A percentile compares a stretch with the other conserved stretches of the same genome.
phyloP scores from a whole-genome alignment of 768 basidiomycete species.

The Paxillus involutus region DNA sequence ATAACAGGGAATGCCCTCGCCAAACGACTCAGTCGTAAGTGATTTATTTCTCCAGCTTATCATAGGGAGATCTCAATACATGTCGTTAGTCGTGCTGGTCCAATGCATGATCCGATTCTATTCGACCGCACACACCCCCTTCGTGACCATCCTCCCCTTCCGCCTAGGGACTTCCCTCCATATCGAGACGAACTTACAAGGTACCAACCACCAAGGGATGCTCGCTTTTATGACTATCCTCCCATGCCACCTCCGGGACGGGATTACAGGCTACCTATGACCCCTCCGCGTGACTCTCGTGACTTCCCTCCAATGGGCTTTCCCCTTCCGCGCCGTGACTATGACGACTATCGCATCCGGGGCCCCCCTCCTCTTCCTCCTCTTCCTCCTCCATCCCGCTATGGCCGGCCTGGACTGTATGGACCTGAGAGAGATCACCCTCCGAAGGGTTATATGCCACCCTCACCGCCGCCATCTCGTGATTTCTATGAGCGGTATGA shows the following conservation, averaged over 20 bases:
- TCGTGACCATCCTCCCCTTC: conserved; percentile 50
- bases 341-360: conserved; percentile 67
- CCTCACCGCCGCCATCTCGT: conserved; percentile 38
- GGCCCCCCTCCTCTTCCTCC: conserved; percentile 47
- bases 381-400: conserved; percentile 38
- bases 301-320: conserved; percentile 54
- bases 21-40: conserved; percentile 50
- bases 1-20: conserved; percentile 69
- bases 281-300: conserved; percentile 64
- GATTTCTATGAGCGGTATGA: conserved; percentile 65
- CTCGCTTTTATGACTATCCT: conserved; percentile 56
- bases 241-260: conserved; percentile 41
- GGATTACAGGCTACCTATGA: conserved; percentile 61
- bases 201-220: conserved; percentile 46
- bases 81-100: conserved; percentile 37
- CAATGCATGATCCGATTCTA: conserved; percentile 48
- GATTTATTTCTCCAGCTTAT: background rate
- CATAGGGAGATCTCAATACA: conserved; percentile 1
- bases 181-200: conserved; percentile 58
- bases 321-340: conserved; percentile 54
- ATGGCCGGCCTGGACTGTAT: conserved; percentile 43
- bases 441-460: conserved; percentile 50
- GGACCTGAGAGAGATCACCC: conserved; percentile 42
- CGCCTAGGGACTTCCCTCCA: conserved; percentile 37
- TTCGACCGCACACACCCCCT: conserved; percentile 56